Conservation (phyloP, 169 alveolate species). For the Perkinsus marinus region DNA sequence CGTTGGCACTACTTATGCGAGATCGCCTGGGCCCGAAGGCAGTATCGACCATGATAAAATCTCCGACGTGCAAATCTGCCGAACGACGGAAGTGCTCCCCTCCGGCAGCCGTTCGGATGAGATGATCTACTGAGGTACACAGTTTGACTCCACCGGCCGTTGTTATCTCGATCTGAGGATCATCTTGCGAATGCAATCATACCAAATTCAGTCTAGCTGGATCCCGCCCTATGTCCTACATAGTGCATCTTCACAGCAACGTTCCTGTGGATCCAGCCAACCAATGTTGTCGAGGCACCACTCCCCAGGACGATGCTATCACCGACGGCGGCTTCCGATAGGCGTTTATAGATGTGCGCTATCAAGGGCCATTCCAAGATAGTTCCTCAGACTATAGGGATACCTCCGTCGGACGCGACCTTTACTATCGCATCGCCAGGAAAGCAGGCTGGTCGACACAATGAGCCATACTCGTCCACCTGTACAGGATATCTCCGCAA, state of each 20-base stretch:
- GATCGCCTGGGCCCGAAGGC: neutral
- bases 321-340: neutral
- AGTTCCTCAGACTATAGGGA: too few relatives aligned
- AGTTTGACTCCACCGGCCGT: neutral
- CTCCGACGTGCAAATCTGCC: neutral
- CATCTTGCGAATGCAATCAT: too few relatives aligned
- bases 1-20: neutral
- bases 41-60: neutral
- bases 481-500: neutral
- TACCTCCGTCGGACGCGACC: neutral
- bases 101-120: neutral
- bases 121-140: neutral
- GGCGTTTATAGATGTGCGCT: neutral
- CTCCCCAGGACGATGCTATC: neutral
- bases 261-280: neutral
- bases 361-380: too few relatives aligned
- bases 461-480: neutral
- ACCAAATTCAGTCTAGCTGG: neutral
- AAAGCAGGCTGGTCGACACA: neutral
- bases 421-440: neutral
- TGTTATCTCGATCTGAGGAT: neutral
- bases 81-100: neutral
- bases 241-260: neutral
- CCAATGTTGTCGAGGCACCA: neutral
- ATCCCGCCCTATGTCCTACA: neutral